A percentile compares a stretch with the other conserved stretches of the same genome.
Conservation (phyloP, 2,329 filamentous ascomycete species). For the Thyridium curvatum region DNA sequence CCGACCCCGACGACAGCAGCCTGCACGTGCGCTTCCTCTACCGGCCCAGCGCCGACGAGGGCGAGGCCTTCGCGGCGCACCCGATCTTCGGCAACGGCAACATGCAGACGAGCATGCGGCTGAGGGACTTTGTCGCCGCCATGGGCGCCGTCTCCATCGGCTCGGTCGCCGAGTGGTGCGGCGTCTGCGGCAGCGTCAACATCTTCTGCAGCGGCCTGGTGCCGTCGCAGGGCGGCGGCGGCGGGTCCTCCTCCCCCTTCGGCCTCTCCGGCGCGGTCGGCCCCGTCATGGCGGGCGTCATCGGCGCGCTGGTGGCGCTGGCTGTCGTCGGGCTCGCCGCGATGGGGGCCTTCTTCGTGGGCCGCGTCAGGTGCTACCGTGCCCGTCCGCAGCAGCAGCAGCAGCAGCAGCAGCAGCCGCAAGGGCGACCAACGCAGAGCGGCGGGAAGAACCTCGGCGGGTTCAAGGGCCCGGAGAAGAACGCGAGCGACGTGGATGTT, state of each 20-base stretch:
- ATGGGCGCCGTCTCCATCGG: slow-evolving; percentile 29
- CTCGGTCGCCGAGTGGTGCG: slow-evolving; percentile 34
- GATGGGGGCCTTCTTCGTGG: slow-evolving; percentile 8
- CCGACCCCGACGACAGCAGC: slow-evolving; percentile 24
- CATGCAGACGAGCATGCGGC: slow-evolving; percentile 26
- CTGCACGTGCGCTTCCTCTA: slow-evolving; percentile 52
- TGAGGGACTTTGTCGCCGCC: slow-evolving; percentile 26
- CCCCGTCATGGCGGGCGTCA: slow-evolving; percentile 35
- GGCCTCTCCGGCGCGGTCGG: slow-evolving; percentile 13
- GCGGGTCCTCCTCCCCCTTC: not conserved
- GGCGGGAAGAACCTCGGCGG: slow-evolving; percentile 24
- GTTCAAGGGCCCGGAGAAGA: slow-evolving; percentile 39
- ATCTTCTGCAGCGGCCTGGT: slow-evolving; percentile 28
- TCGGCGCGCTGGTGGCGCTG: slow-evolving; percentile 37
- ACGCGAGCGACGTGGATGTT: slow-evolving; percentile 35
- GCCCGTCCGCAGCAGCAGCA: slow-evolving; percentile 1
- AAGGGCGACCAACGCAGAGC: slow-evolving; percentile 7
- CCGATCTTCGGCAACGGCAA: slow-evolving; percentile 32
- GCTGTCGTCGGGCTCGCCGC: slow-evolving; percentile 20
- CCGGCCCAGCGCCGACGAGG: slow-evolving; percentile 36
- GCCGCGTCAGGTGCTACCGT: slow-evolving; percentile 20
- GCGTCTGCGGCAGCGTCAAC: slow-evolving; percentile 26
- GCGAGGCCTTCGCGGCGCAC: slow-evolving; percentile 25
- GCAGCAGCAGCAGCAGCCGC: too few species aligned
- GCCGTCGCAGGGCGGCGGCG: slow-evolving; percentile 2